Evolutionary conservation across 2,329 filamentous ascomycete species (phyloP).

Genomic region (Zymoseptoria ardabiliae): DNA sequence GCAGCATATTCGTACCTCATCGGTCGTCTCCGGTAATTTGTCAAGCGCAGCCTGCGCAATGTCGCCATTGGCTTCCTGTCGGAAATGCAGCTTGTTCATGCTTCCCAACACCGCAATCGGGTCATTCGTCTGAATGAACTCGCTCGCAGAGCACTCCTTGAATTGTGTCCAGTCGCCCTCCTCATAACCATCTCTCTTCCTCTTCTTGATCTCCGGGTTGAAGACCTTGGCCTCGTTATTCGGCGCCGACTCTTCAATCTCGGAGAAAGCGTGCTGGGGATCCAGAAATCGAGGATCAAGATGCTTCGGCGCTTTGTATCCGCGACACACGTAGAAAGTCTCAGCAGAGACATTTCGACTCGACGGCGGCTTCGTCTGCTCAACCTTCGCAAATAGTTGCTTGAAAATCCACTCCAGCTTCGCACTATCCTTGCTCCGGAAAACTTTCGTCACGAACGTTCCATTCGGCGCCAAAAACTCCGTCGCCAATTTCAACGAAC

Average conservation of each 20-base stretch:
- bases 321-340: constrained; percentile 95
- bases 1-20: constrained; percentile 72
- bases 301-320: constrained; percentile 89
- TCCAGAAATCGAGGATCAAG: constrained; percentile 92
- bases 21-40: constrained; percentile 77
- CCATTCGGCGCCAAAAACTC: constrained; percentile 87
- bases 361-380: constrained; percentile 94
- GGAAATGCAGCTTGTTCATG: constrained; percentile 76
- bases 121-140: constrained; percentile 89
- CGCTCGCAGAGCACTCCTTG: constrained; percentile 79
- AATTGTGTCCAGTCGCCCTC: constrained; percentile 91
- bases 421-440: constrained; percentile 95
- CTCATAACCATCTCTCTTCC: constrained; percentile 95
- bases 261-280: constrained; percentile 81
- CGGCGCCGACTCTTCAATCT: constrained; percentile 73
- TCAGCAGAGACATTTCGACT: constrained; percentile 95
- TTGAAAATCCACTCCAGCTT: constrained; percentile 95
- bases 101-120: constrained; percentile 86
- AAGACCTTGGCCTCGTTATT: constrained; percentile 98
- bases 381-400: constrained; percentile 88
- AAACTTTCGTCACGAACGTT: constrained; percentile 95
- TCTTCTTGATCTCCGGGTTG: constrained; percentile 94
- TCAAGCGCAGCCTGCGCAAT: constrained; percentile 79
- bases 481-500: constrained; percentile 86
- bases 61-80: constrained; percentile 66